Evolutionary conservation across 2,329 filamentous ascomycete genomes (phyloP), one percentile per base, ranked within the genome.

Genomic region (Fusarium nygamai): DNA sequence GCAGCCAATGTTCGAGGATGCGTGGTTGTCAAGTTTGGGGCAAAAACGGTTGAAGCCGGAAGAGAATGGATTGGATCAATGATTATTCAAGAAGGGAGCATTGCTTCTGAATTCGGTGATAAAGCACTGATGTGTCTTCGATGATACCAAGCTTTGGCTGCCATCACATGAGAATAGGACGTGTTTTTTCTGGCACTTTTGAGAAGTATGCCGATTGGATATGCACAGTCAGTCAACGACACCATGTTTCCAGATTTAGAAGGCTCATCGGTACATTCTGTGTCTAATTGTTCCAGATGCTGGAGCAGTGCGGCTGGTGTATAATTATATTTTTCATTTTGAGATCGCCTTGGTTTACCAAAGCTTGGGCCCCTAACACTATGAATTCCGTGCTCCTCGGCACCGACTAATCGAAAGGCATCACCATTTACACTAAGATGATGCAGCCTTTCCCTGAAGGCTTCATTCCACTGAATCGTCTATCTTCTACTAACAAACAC

Each of bases 1-100:
- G 94, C 93, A 19, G 93, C 95, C 20, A 89, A 88, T 33, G 91
- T 97, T 39, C 88, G 95, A 61, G 92, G 94, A 8, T 98, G 96
- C 79, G 92, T 96, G 8, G 88, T 98, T 33, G 92, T 98, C 76
- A 98, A 98, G 82, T 97, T 98, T 81, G 94, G 94, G 4, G 94
- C 95, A 4, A 88, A 87, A 62, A 92, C 92, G 50, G 92, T 98
- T 31, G 95, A 98, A 81, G 92, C 92, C 33, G 95, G 92, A 8
- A 90, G 93, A 74, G 85, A 89, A 53, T 98, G 95, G 94, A 87
- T 98, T 66, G 90, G 91, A 16, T 87, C 87, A 12, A 93, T 98
- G 89, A 84, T 98, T 53, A 83, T 86, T 51, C 88, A 90, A 71
- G 94, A 98, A 81, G 93, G 93, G 3, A 95, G 90, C 71, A 86